phyloP scores from a whole-genome alignment of 1,284 basidiomycete genomes.

The Malassezia restricta region DNA sequence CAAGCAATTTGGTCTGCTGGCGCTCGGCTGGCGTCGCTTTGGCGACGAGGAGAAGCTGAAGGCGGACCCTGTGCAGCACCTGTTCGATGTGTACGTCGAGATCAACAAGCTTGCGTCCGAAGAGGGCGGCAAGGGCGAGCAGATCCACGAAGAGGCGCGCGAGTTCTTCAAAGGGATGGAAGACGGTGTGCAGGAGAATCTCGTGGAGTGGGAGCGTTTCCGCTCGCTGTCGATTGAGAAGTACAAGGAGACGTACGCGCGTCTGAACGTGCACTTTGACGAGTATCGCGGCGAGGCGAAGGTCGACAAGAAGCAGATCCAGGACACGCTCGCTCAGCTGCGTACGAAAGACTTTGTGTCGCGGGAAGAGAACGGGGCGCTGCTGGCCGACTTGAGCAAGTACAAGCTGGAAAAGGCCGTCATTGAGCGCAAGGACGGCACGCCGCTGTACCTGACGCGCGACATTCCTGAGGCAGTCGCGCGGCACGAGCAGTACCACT shows the following conservation, averaged over 20 bases:
- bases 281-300: constrained; percentile 86
- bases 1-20: constrained; percentile 58
- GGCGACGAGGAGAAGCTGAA: constrained; percentile 72
- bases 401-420: constrained; percentile 67
- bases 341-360: constrained; percentile 21
- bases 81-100: constrained; percentile 87
- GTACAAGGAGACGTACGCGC: constrained; percentile 78
- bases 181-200: constrained; percentile 63
- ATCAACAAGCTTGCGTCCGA: constrained; percentile 68
- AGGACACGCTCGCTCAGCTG: constrained; percentile 47
- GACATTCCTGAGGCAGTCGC: constrained; percentile 90
- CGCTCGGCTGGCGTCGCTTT: constrained; percentile 81
- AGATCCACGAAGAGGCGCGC: constrained; percentile 70
- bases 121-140: constrained; percentile 53
- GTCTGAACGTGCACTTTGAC: constrained; percentile 84
- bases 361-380: constrained; percentile 39
- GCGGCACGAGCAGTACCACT: constrained; percentile 56
- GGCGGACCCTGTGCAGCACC: constrained; percentile 82
- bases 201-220: constrained; percentile 84
- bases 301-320: constrained; percentile 68
- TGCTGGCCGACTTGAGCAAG: constrained; percentile 33
- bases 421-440: constrained; percentile 88
- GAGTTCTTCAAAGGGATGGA: constrained; percentile 94
- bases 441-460: constrained; percentile 94
- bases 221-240: constrained; percentile 80